These are phyloP conservation scores for Aspergillus terreus DNA, from an alignment of 2,329 filamentous ascomycete species.

Conservation along the genomic window DNA sequence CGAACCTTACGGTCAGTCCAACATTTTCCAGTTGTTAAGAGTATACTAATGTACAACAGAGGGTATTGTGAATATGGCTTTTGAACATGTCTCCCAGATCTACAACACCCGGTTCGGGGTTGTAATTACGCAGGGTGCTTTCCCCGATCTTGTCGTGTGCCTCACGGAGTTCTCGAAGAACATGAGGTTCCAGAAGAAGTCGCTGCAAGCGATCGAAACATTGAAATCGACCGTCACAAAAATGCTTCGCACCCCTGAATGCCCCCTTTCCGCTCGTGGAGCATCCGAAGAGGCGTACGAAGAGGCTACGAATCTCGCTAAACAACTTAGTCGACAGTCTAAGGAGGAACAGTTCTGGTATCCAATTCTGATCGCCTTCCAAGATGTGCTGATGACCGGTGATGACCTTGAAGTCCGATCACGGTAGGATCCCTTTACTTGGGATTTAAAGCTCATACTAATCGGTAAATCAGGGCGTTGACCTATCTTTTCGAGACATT, in stretches of 20 bases:
- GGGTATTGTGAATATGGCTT: conserved; percentile 92
- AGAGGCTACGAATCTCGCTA: conserved; percentile 49
- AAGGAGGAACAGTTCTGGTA: conserved; percentile 99
- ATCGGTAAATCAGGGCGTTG: conserved; percentile 56
- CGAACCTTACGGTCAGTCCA: conserved; percentile 68
- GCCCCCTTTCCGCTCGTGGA: conserved; percentile 71
- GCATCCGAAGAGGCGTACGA: conserved; percentile 44
- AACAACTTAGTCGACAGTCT: conserved; percentile 72
- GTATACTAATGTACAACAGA: conserved; percentile 50
- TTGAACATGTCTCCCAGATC: conserved; percentile 92
- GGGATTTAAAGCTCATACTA: conserved; percentile 4
- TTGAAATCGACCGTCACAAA: conserved; percentile 89
- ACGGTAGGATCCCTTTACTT: conserved; percentile 33
- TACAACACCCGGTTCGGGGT: conserved; percentile 95
- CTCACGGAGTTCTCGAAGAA: conserved; percentile 99
- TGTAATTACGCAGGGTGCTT: conserved; percentile 93
- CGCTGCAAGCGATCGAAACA: conserved; percentile 88
- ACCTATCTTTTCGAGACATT: conserved; percentile 97
- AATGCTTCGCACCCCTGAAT: conserved; percentile 95
- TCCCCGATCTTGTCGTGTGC: conserved; percentile 93
- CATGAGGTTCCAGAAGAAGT: conserved; percentile 97
- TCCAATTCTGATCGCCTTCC: conserved; percentile 94
- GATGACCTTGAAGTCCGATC: conserved; percentile 95
- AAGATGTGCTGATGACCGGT: conserved; percentile 98
- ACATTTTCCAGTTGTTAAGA: neutral